phyloP scores from a whole-genome alignment of 2,329 filamentous ascomycete species.

The Fusarium goolgardi region DNA sequence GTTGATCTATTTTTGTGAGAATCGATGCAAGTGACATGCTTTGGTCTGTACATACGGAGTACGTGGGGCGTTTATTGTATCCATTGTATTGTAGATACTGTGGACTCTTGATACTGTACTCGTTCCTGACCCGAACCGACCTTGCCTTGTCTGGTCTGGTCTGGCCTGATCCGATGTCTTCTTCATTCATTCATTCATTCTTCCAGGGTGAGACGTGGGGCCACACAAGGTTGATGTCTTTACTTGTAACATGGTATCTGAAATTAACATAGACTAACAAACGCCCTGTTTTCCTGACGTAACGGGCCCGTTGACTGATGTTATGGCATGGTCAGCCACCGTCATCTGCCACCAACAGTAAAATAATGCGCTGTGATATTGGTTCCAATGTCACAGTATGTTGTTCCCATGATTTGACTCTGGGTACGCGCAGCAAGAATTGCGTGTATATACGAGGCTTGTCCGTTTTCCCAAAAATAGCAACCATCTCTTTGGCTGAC shows the following conservation, averaged over 20 bases:
- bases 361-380: background rate
- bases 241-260: constrained; percentile 14
- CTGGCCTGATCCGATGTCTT: background rate
- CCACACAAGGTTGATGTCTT: constrained; percentile 2
- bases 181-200: too few species aligned
- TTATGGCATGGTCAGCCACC: constrained; percentile 10
- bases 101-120: background rate
- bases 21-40: constrained; percentile 11
- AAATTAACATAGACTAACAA: constrained; percentile 4
- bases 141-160: background rate
- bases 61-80: constrained; percentile 1
- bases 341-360: background rate
- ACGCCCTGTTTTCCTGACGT: constrained; percentile 15
- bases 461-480: constrained; percentile 35
- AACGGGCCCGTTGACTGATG: constrained; percentile 5
- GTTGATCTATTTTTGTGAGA: constrained; percentile 11
- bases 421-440: constrained; percentile 14
- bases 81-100: constrained; percentile 9
- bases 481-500: background rate
- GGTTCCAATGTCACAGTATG: background rate
- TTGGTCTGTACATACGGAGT: background rate
- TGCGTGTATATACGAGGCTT: constrained; percentile 38
- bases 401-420: constrained; percentile 1
- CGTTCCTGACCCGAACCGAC: background rate
- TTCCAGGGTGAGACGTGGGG: constrained; percentile 1